Conservation (phyloP, 2,329 filamentous ascomycete species). For the Fusarium algeriense region DNA sequence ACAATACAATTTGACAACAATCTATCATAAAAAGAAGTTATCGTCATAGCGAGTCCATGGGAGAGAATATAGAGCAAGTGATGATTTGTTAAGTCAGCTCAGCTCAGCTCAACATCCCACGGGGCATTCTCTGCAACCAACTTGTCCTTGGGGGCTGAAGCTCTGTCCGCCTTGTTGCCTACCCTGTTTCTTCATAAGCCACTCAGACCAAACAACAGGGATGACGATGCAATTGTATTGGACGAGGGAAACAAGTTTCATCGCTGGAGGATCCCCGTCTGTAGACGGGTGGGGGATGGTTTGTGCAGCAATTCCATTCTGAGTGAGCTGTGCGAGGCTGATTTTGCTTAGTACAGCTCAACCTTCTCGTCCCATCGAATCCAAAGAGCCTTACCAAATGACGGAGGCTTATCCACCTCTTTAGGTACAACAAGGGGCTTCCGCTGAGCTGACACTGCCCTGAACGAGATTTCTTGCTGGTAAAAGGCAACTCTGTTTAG, state of each 20-base stretch:
- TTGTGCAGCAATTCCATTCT: slow-evolving; percentile 33
- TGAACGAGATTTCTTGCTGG: background rate
- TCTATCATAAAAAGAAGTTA: background rate
- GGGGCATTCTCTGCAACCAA: slow-evolving; percentile 30
- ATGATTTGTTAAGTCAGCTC: background rate
- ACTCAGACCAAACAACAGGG: slow-evolving; percentile 32
- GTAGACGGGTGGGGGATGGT: slow-evolving; percentile 5
- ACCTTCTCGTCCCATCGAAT: background rate
- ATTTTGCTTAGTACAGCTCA: slow-evolving; percentile 1
- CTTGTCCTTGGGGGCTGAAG: slow-evolving; percentile 15
- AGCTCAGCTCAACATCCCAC: slow-evolving; percentile 7
- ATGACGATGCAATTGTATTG: slow-evolving; percentile 30
- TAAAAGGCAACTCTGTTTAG: background rate
- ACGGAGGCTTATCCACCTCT: background rate
- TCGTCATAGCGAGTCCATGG: background rate
- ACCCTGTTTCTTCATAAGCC: slow-evolving; percentile 32
- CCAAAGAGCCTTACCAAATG: background rate
- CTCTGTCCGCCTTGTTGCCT: slow-evolving; percentile 48
- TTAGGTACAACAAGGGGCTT: background rate
- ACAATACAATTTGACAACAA: background rate
- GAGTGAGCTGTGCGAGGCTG: slow-evolving; percentile 43
- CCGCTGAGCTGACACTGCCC: background rate
- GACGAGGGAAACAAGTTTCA: slow-evolving; percentile 12
- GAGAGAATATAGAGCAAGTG: background rate
- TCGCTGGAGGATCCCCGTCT: background rate